These are phyloP conservation scores for Ustilago loliicola DNA, from an alignment of 1,284 basidiomycete genomes.

Conservation along the genomic window DNA sequence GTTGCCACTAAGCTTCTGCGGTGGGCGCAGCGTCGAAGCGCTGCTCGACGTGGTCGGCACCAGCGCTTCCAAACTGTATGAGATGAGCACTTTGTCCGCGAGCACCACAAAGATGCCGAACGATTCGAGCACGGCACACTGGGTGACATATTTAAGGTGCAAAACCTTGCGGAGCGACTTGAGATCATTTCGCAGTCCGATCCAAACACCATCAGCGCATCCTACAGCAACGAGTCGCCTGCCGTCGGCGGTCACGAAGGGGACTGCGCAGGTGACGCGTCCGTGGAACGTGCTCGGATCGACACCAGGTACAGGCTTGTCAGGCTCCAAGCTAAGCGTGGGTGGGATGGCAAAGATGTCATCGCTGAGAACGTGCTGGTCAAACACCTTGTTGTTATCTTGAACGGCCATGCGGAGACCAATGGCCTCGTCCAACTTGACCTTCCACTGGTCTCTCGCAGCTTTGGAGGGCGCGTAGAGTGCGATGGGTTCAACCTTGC, in stretches of 20 bases:
- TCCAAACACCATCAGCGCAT: conserved; percentile 96
- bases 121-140: conserved; percentile 92
- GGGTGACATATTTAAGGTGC: conserved; percentile 89
- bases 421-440: conserved; percentile 88
- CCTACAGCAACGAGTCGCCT: conserved; percentile 89
- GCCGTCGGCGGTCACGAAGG: conserved; percentile 80
- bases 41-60: conserved; percentile 84
- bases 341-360: conserved; percentile 67
- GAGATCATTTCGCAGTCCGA: conserved; percentile 89
- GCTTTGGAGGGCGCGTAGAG: conserved; percentile 85
- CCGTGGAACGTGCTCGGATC: conserved; percentile 84
- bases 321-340: conserved; percentile 46
- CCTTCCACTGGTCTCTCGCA: conserved; percentile 86
- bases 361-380: conserved; percentile 66
- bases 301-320: conserved; percentile 72
- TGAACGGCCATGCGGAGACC: conserved; percentile 86
- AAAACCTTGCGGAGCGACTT: conserved; percentile 88
- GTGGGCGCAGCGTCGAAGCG: conserved; percentile 71
- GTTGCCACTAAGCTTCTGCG: conserved; percentile 87
- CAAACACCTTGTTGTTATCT: conserved; percentile 84
- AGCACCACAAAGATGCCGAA: conserved; percentile 95
- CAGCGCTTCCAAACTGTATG: conserved; percentile 92
- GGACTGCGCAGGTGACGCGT: conserved; percentile 91
- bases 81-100: conserved; percentile 80
- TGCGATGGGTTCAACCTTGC: conserved; percentile 71